Evolutionary conservation across 2,329 filamentous ascomycete genomes (phyloP).

Genomic region (Penicillium sp.): DNA sequence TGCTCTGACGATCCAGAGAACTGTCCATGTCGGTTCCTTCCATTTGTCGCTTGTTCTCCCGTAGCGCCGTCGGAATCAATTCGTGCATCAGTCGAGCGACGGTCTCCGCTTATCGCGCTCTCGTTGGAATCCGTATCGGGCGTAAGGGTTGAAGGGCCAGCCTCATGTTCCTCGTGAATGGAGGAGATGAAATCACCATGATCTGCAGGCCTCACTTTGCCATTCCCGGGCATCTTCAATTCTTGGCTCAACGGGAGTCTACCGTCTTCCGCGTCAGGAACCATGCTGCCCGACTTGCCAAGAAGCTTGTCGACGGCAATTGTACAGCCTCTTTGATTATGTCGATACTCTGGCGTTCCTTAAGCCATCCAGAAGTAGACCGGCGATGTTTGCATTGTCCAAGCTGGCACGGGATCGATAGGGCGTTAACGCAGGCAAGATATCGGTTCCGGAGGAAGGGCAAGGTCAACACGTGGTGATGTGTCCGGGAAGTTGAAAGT

Average conservation of each 20-base stretch:
- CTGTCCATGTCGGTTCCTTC: neutral
- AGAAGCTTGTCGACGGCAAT: neutral
- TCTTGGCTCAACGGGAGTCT: constrained; percentile 1
- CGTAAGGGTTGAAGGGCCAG: neutral
- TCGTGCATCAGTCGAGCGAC: neutral
- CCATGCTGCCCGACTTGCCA: constrained; percentile 3
- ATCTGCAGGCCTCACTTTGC: neutral
- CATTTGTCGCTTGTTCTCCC: neutral
- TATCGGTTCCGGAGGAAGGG: constrained; percentile 1
- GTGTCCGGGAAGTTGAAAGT: too few species aligned
- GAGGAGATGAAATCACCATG: neutral
- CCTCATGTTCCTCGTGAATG: neutral
- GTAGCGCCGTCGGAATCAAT: neutral
- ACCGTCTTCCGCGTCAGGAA: neutral
- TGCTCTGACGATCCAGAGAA: constrained; percentile 8
- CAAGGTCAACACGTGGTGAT: neutral
- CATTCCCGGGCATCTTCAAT: constrained; percentile 5
- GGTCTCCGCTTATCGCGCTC: neutral
- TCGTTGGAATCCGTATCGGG: constrained; percentile 2
- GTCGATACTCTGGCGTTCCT: neutral
- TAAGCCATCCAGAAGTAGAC: neutral
- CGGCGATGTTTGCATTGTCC: constrained; percentile 5
- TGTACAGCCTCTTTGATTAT: neutral
- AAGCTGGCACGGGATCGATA: neutral
- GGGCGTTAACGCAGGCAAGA: neutral